Conservation (phyloP, 768 basidiomycete species). For the Gloeopeniophorella convolvens region DNA sequence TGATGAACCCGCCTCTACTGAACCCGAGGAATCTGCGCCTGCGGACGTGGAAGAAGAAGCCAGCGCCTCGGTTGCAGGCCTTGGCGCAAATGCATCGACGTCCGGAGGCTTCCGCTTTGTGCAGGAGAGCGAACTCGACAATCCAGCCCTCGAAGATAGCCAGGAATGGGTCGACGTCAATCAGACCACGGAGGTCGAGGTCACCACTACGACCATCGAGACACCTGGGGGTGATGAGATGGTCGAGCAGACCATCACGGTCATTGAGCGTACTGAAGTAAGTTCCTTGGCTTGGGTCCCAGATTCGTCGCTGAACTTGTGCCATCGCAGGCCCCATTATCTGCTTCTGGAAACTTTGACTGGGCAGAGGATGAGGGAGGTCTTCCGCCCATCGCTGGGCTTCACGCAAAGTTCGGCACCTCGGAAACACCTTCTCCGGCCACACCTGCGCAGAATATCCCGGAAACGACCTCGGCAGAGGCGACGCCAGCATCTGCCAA, state of each 20-base stretch:
- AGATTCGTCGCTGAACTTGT: not conserved
- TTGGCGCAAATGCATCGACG: constrained; percentile 35
- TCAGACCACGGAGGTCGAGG: constrained; percentile 6
- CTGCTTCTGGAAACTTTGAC: constrained; percentile 44
- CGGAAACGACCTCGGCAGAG: constrained; percentile 23
- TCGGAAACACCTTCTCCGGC: constrained; percentile 41
- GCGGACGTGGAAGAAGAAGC: constrained; percentile 10
- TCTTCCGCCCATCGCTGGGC: constrained; percentile 67
- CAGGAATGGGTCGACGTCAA: constrained; percentile 18
- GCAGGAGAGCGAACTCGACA: constrained; percentile 73
- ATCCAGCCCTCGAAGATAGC: constrained; percentile 23
- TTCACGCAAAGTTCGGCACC: constrained; percentile 72
- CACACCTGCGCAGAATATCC: constrained; percentile 27
- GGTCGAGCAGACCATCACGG: constrained; percentile 2
- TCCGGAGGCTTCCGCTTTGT: constrained; percentile 64
- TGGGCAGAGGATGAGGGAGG: constrained; percentile 85
- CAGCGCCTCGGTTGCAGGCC: constrained; percentile 24
- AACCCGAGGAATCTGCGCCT: not conserved
- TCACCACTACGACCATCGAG: not conserved
- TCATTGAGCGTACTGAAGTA: constrained; percentile 12
- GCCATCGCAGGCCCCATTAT: constrained; percentile 12
- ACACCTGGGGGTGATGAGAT: constrained; percentile 5
- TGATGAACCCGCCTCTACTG: constrained; percentile 4
- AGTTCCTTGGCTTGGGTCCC: not conserved
- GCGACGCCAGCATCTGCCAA: constrained; percentile 24